Evolutionary conservation across 2,329 filamentous ascomycete genomes (phyloP).

Genomic region (Elsinoe australis): DNA sequence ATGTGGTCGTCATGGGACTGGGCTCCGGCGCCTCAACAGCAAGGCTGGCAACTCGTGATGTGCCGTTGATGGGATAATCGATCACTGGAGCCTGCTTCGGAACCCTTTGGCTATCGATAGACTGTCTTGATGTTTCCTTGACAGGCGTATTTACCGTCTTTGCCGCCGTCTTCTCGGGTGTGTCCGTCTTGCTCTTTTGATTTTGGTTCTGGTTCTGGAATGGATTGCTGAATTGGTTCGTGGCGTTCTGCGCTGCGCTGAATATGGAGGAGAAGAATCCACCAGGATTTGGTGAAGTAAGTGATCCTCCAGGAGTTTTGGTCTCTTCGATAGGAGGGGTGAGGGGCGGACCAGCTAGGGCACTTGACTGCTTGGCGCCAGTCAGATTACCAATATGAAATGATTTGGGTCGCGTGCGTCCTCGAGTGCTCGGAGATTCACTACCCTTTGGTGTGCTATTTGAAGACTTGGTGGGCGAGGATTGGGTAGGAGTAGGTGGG

Average conservation of each 20-base stretch:
- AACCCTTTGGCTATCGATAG: slow-evolving; percentile 18
- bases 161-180: slow-evolving; percentile 23
- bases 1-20: slow-evolving; percentile 51
- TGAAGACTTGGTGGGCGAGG: slow-evolving; percentile 41
- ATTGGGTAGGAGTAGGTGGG: slow-evolving; percentile 54
- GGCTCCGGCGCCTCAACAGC: slow-evolving; percentile 43
- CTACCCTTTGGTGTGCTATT: not conserved
- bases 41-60: slow-evolving; percentile 1
- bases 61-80: slow-evolving; percentile 10
- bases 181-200: slow-evolving; percentile 38
- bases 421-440: slow-evolving; percentile 1
- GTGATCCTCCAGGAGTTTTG: slow-evolving; percentile 51
- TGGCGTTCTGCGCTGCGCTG: slow-evolving; percentile 86
- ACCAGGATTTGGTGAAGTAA: slow-evolving; percentile 38
- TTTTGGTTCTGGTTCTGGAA: slow-evolving; percentile 59
- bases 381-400: slow-evolving; percentile 17
- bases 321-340: slow-evolving; percentile 68
- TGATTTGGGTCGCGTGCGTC: slow-evolving; percentile 9
- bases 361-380: slow-evolving; percentile 65
- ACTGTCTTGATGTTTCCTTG: not conserved
- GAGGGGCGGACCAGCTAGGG: slow-evolving; percentile 57
- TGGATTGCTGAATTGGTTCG: slow-evolving; percentile 64
- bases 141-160: slow-evolving; percentile 16
- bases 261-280: slow-evolving; percentile 94
- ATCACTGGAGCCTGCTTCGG: slow-evolving; percentile 18